Conservation (phyloP, 2,329 filamentous ascomycete genomes). For the Fusarium paranaense region DNA sequence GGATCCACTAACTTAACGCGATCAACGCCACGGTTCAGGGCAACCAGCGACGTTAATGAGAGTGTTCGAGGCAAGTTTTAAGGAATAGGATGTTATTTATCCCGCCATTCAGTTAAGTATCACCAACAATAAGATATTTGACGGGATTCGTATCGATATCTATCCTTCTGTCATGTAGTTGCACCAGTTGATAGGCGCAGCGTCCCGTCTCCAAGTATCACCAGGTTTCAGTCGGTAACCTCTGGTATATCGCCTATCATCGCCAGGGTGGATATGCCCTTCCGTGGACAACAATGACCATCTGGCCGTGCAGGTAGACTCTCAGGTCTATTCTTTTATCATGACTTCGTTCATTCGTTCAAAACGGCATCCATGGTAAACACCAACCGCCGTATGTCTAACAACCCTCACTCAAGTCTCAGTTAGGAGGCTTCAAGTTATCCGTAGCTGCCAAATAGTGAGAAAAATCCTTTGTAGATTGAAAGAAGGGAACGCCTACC, state of each 20-base stretch:
- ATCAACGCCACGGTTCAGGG: not conserved
- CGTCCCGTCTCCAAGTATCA: not conserved
- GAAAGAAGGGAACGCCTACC: conserved; percentile 63
- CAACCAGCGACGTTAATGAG: not conserved
- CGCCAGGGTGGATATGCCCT: not conserved
- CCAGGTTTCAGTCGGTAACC: not conserved
- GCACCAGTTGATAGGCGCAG: not conserved
- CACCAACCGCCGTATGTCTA: not conserved
- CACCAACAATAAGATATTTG: not conserved
- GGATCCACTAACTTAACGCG: conserved; percentile 34
- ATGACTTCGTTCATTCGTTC: conserved; percentile 28
- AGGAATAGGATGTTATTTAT: not conserved
- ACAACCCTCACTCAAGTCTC: not conserved
- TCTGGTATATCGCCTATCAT: not conserved
- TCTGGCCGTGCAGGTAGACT: not conserved
- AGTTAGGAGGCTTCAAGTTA: conserved; percentile 78
- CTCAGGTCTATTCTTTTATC: not conserved
- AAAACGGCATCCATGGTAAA: conserved; percentile 4
- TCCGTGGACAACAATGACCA: not conserved
- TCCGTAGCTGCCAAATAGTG: conserved; percentile 73
- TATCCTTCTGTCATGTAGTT: not conserved
- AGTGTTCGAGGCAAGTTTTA: not conserved
- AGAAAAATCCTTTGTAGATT: not conserved
- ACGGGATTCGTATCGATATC: not conserved
- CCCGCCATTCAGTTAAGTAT: not conserved